Evolutionary conservation across 306 rosid species (phyloP), one percentile per base, ranked within the genome.

Genomic region (Hippophae rhamnoides): DNA sequence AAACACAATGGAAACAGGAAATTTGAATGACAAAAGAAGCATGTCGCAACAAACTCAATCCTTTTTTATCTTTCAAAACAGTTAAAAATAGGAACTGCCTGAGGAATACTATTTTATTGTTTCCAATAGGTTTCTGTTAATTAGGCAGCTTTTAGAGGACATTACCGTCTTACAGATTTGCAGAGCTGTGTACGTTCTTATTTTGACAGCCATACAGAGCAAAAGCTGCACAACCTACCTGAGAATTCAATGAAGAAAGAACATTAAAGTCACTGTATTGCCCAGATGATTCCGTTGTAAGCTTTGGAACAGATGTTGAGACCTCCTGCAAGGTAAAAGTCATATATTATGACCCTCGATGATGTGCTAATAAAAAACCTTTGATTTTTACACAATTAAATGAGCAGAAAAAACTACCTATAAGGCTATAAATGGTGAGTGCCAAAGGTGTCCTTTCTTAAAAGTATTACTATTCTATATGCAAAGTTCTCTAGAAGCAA

Each of bases 171-270:
- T 5, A 6, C 57, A 45, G 65, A 57, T 64, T 65, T 73, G 42
- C 8, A 58, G 41, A 54, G 60, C n/a, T 61, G 13, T 56, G 47
- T 60, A 67, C 43, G 50, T 64, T 47, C 44, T 46, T 48, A 61
- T 43, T 52, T 44, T 41, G n/a, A 40, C 52, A 50, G 47, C 54
- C 69, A 64, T 59, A 57, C 47, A 54, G 58, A 48, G 27, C 5
- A 38, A 23, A 63, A 75, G 61, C 44, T 64, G 56, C 71, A 60
- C 42, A 25, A 54, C 67, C 74, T 72, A 90, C 98, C 87, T 90
- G 98, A 79, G 95, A 87, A 73, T 90, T 90, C 78, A 90, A 81
- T 60, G 98, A 90, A 61, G 96, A 90, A 61, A 90, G 96, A 80
- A 90, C 85, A 76, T 82, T 81, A 76, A 90, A 83, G 87, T 90